Evolutionary conservation across 2,329 filamentous ascomycete species (phyloP), one percentile per base, ranked within the genome.

Genomic region (Cladobotryum mycophilum): DNA sequence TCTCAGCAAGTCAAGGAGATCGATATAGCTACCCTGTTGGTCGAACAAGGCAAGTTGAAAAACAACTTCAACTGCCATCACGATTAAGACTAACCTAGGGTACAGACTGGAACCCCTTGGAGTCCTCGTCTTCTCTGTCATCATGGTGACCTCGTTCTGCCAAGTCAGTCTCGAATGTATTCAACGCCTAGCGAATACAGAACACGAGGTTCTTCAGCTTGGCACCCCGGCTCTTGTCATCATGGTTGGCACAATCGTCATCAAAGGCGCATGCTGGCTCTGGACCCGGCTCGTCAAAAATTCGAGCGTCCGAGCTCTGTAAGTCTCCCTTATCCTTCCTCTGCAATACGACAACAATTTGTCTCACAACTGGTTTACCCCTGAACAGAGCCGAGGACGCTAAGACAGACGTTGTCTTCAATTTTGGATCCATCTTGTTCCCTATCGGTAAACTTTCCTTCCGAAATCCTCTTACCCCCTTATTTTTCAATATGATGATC

Each of bases 281-380:
- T 95, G 88, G 87, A 95, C 88, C 65, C 86, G 89, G 6, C 67
- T 93, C 34, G 87, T 95, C 57, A 88, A 82, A 58, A 95, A 95
- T 65, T 90, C 86, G 2, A 89, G 85, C 55, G 89, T 95, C 4
- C 88, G 91, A 64, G 89, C 89, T 1, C 72, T 95, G 58, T 79
- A 65, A 65, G 76, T 71, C 30, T 41, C 15, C 9, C 34, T n/a
- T 52, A 44, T 36, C 35, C 13, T 40, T n/a, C 34, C 42, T 45
- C 9, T 37, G 9, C 18, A 18, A 41, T 20, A 15, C 38, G 6
- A 15, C 15, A 17, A 12, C n/a, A 3, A 3, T n/a, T 41, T 41
- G 12, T 41, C 22, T 52, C 17, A 50, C 42, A 41, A n/a, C 20
- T 30, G 41, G 55, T 53, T 57, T 36, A 18, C 41, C 46, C 46